Percentiles rank a stretch among this genome's conserved stretches.
phyloP scores from a whole-genome alignment of 495 filamentous ascomycete species.

The Lindgomyces ingoldianus region DNA sequence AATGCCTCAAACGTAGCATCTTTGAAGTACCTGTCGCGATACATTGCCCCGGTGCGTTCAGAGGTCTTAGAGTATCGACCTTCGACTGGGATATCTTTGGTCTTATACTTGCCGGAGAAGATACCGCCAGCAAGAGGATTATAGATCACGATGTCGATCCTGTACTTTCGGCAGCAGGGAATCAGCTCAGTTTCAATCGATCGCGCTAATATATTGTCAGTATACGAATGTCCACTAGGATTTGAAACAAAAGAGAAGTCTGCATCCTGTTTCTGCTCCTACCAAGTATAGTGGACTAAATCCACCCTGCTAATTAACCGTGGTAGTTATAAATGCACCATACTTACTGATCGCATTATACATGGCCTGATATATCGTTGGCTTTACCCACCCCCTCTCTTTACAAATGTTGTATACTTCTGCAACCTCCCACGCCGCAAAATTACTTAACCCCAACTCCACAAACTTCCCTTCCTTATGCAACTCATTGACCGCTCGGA shows the following conservation, averaged over 20 bases:
- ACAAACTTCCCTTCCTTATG: slow-evolving; percentile 90
- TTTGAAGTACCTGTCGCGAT: slow-evolving; percentile 79
- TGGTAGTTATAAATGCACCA: too few relatives aligned
- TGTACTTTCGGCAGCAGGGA: slow-evolving; percentile 77
- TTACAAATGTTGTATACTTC: slow-evolving; percentile 83
- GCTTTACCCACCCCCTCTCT: slow-evolving; percentile 71
- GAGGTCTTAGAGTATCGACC: slow-evolving; percentile 69
- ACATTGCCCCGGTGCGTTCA: slow-evolving; percentile 56
- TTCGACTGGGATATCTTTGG: slow-evolving; percentile 54
- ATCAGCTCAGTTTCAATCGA: slow-evolving; percentile 80
- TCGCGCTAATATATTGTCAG: slow-evolving; percentile 47
- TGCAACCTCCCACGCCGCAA: slow-evolving; percentile 85
- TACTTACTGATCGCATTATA: slow-evolving; percentile 62
- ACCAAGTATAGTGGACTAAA: too few relatives aligned
- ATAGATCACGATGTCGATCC: slow-evolving; percentile 86
- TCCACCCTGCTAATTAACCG: too few relatives aligned
- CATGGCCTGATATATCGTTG: slow-evolving; percentile 67
- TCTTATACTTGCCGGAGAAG: slow-evolving; percentile 82
- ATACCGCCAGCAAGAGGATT: slow-evolving; percentile 85
- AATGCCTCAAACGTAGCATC: slow-evolving; percentile 77
- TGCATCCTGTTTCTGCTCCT: too few relatives aligned
- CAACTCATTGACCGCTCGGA: slow-evolving; percentile 73
- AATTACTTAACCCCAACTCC: slow-evolving; percentile 78
- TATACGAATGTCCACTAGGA: background rate
- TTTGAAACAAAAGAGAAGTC: too few relatives aligned